Evolutionary conservation across 2,329 filamentous ascomycete genomes (phyloP).

Genomic region (Trichoderma polysporum): DNA sequence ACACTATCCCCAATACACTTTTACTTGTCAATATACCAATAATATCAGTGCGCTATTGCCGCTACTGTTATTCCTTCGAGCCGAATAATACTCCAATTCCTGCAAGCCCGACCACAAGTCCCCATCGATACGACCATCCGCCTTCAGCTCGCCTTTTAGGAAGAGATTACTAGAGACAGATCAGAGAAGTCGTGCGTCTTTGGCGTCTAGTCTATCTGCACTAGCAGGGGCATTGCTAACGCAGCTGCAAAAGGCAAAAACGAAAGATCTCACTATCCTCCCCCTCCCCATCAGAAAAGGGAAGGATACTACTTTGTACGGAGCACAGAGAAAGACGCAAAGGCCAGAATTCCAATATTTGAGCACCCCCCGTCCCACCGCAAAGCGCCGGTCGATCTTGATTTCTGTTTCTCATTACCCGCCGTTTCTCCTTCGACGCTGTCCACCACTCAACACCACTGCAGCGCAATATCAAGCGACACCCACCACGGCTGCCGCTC

Average conservation of each 20-base stretch:
- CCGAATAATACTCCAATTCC: neutral
- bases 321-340: neutral
- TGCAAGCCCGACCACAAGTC: neutral
- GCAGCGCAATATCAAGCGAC: no score
- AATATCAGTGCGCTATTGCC: conserved; percentile 12
- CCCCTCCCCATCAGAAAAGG: neutral
- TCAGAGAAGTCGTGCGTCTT: conserved; percentile 18
- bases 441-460: neutral
- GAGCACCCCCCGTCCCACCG: conserved; percentile 6
- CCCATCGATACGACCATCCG: conserved; percentile 3
- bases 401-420: neutral
- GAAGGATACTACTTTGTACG: neutral
- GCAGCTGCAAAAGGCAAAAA: conserved; percentile 6
- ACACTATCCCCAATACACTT: neutral
- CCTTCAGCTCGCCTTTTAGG: conserved; percentile 17
- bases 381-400: neutral
- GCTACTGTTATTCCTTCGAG: conserved; percentile 4
- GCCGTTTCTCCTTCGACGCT: neutral
- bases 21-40: neutral
- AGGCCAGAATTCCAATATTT: conserved; percentile 8
- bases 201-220: conserved; percentile 8
- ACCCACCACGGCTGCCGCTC: neutral
- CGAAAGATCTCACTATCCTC: neutral
- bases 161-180: conserved; percentile 16
- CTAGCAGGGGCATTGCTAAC: conserved; percentile 16